Conservation (phyloP, 176 grass and related monocot species). For the Avena sativa region DNA sequence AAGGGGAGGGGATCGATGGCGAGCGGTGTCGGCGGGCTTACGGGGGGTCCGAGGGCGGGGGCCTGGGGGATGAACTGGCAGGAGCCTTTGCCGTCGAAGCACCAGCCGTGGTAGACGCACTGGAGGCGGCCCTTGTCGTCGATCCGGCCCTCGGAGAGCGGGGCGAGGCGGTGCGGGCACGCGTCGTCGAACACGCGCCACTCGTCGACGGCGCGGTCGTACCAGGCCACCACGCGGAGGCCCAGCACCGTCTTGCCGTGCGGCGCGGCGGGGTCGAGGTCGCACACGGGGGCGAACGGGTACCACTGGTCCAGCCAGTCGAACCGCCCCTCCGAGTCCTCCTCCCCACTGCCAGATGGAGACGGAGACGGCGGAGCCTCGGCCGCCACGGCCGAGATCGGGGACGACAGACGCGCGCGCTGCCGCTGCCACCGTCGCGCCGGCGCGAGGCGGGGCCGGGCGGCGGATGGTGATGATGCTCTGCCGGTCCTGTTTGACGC, state of each 20-base stretch:
- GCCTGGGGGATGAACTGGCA: conserved; percentile 93
- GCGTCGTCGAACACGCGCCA: conserved; percentile 92
- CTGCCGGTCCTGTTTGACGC: neutral
- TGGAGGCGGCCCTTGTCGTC: conserved; percentile 80
- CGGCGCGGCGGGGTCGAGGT: conserved; percentile 80
- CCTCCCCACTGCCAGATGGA: neutral
- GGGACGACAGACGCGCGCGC: neutral
- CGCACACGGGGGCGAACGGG: conserved; percentile 73
- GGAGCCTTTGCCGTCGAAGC: conserved; percentile 84
- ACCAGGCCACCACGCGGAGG: conserved; percentile 79
- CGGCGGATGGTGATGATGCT: neutral
- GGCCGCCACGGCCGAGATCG: conserved; percentile 32
- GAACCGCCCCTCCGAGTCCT: conserved; percentile 38
- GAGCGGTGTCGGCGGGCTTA: neutral
- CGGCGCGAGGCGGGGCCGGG: neutral
- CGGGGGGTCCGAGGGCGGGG: conserved; percentile 64
- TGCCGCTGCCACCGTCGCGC: neutral
- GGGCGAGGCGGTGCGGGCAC: conserved; percentile 87
- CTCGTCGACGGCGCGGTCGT: conserved; percentile 56
- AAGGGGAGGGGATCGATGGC: neutral
- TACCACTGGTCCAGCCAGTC: conserved; percentile 96
- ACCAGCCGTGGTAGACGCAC: conserved; percentile 98
- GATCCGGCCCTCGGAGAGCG: conserved; percentile 89
- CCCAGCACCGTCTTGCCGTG: conserved; percentile 89
- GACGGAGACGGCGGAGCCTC: neutral